Percentiles rank a stretch among this genome's conserved stretches.
Conservation (phyloP, 225 moss, liverwort and hornwort genomes). For the Straminergon stramineum region DNA sequence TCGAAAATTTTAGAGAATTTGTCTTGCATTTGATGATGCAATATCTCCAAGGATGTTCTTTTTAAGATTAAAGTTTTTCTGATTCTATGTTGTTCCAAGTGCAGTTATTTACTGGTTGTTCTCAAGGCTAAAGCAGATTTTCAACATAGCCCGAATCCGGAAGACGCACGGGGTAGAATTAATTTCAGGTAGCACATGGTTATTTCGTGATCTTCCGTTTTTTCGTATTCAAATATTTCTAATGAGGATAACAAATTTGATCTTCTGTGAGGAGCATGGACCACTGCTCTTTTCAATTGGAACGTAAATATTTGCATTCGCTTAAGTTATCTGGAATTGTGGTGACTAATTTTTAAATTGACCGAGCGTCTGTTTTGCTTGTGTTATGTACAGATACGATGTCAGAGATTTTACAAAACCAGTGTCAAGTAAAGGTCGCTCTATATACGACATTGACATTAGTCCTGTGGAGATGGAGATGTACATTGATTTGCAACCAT, state of each 20-base stretch:
- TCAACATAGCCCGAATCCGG: constrained; percentile 51
- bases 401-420: constrained; percentile 90
- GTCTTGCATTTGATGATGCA: not conserved
- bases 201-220: not conserved
- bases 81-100: constrained; percentile 4
- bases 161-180: constrained; percentile 34
- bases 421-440: constrained; percentile 93
- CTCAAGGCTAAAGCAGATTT: constrained; percentile 90
- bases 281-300: not conserved
- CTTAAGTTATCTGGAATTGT: not conserved
- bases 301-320: not conserved
- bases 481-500: constrained; percentile 90
- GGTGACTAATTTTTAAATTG: not conserved
- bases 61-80: not conserved
- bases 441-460: constrained; percentile 71
- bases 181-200: constrained; percentile 46
- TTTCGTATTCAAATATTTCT: not conserved
- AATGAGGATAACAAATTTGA: not conserved
- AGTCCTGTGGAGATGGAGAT: constrained; percentile 87
- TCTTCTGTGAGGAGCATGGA: not conserved
- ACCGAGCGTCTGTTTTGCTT: not conserved
- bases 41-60: not conserved
- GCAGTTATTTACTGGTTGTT: constrained; percentile 92
- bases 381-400: constrained; percentile 56
- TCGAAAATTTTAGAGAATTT: not conserved